These are phyloP conservation scores for Ophiobolus disseminans DNA, from an alignment of 2,329 filamentous ascomycete genomes.

Conservation along the genomic window DNA sequence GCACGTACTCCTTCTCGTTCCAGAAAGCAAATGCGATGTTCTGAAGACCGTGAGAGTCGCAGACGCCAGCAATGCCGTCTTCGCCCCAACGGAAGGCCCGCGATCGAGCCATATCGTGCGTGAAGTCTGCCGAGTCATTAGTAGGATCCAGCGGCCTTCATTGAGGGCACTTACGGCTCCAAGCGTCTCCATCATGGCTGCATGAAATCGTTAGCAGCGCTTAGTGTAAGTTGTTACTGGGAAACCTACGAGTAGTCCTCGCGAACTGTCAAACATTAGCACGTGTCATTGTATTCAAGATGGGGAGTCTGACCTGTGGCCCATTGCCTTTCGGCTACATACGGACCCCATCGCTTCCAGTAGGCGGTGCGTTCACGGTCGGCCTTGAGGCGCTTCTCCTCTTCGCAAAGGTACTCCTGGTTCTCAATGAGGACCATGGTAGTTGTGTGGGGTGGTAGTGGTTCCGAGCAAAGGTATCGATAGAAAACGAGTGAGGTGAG, in stretches of 20 bases:
- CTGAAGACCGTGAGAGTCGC: constrained; percentile 87
- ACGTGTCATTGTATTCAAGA: constrained; percentile 2
- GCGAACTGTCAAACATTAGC: constrained; percentile 66
- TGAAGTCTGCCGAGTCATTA: constrained; percentile 72
- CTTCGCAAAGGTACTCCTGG: constrained; percentile 84
- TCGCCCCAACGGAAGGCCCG: constrained; percentile 95
- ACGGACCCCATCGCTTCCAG: constrained; percentile 98
- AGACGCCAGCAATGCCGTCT: constrained; percentile 95
- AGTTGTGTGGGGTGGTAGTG: constrained; percentile 15
- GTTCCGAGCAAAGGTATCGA: constrained; percentile 9
- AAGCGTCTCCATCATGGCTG: constrained; percentile 85
- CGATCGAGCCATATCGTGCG: constrained; percentile 88
- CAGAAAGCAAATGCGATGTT: constrained; percentile 97
- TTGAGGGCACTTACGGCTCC: constrained; percentile 75
- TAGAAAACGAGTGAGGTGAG: constrained; percentile 16
- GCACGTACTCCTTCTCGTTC: constrained; percentile 89
- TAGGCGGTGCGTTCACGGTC: constrained; percentile 85
- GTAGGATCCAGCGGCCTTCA: constrained; percentile 13
- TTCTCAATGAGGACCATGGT: constrained; percentile 88
- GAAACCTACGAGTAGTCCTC: constrained; percentile 82
- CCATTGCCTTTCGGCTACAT: constrained; percentile 94
- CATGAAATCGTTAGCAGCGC: constrained; percentile 34
- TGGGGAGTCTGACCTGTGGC: constrained; percentile 72
- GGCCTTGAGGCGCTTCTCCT: constrained; percentile 88
- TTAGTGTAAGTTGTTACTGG: constrained; percentile 11